Conservation (phyloP, 768 basidiomycete genomes). For the Trametes punicea region DNA sequence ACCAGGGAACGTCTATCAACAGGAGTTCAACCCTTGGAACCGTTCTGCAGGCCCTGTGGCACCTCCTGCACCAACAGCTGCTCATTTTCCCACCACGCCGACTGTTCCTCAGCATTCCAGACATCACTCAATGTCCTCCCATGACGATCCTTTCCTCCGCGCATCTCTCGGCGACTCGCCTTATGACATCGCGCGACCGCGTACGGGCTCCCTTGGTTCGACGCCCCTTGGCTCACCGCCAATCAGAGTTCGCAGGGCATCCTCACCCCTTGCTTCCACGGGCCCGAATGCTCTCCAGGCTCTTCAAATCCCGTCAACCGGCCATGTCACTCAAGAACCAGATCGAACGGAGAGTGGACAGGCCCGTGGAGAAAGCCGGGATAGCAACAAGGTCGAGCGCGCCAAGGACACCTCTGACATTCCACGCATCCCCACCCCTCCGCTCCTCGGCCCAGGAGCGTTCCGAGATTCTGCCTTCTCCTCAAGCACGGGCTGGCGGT, state of each 20-base stretch:
- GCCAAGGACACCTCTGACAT: slow-evolving; percentile 9
- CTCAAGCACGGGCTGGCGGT: slow-evolving; percentile 39
- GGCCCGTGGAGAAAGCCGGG: neutral
- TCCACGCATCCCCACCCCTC: slow-evolving; percentile 30
- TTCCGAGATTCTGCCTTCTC: slow-evolving; percentile 71
- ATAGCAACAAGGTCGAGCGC: slow-evolving; percentile 2
- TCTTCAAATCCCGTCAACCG: neutral
- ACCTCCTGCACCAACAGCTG: neutral
- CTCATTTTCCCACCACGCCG: neutral
- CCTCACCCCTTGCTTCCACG: slow-evolving; percentile 5
- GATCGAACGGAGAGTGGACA: neutral
- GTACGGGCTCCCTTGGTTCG: slow-evolving; percentile 10
- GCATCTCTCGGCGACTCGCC: slow-evolving; percentile 7
- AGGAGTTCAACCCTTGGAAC: slow-evolving; percentile 22
- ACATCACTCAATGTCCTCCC: slow-evolving; percentile 11
- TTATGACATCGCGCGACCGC: slow-evolving; percentile 14
- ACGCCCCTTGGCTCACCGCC: neutral
- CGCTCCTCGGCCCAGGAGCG: slow-evolving; percentile 53
- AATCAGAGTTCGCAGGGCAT: slow-evolving; percentile 6
- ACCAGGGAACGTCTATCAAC: slow-evolving; percentile 3
- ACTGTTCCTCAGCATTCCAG: slow-evolving; percentile 1
- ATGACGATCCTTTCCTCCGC: slow-evolving; percentile 11
- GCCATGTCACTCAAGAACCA: neutral
- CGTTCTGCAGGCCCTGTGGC: neutral
- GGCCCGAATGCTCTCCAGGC: neutral